Percentiles rank a stretch among this genome's conserved stretches.
Evolutionary conservation across 2,329 filamentous ascomycete species (phyloP).

Genomic region (Ophioceras dolichostomum): DNA sequence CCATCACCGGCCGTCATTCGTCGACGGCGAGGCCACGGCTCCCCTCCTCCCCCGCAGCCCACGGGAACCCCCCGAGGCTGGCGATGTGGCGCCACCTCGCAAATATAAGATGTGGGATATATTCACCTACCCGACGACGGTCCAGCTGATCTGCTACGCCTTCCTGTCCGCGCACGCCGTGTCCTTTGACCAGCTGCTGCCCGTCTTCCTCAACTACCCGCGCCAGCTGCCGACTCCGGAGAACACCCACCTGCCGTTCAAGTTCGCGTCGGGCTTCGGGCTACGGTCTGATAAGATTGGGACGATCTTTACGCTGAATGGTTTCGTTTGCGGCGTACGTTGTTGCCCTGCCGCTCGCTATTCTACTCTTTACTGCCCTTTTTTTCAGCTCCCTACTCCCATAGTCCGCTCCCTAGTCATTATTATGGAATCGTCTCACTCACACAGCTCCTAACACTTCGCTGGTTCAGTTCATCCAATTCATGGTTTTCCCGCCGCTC

Average conservation of each 20-base stretch:
- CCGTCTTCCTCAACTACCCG: conserved; percentile 78
- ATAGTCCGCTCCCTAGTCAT: not conserved
- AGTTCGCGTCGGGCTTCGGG: conserved; percentile 75
- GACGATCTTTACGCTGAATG: conserved; percentile 73
- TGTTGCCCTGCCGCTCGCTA: not conserved
- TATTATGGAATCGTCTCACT: not conserved
- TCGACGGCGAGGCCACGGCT: conserved; percentile 43
- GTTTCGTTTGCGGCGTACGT: conserved; percentile 53
- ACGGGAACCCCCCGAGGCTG: conserved; percentile 14
- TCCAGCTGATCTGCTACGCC: conserved; percentile 57
- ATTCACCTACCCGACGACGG: conserved; percentile 17
- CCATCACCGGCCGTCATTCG: conserved; percentile 32
- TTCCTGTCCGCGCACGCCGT: conserved; percentile 72
- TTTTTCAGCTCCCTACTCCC: not conserved
- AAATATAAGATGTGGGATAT: conserved; percentile 9
- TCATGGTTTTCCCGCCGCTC: conserved; percentile 69
- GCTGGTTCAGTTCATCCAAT: conserved; percentile 53
- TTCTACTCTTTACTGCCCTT: not conserved
- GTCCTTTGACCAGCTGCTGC: conserved; percentile 76
- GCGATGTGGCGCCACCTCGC: conserved; percentile 1
- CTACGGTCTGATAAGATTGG: conserved; percentile 64
- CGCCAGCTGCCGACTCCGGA: conserved; percentile 37
- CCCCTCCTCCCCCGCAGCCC: conserved; percentile 34
- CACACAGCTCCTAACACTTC: no score
- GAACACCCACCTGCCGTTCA: conserved; percentile 57